These are phyloP conservation scores for Hibiscus trionum DNA, from an alignment of 345 rosid genomes.

Conservation along the genomic window DNA sequence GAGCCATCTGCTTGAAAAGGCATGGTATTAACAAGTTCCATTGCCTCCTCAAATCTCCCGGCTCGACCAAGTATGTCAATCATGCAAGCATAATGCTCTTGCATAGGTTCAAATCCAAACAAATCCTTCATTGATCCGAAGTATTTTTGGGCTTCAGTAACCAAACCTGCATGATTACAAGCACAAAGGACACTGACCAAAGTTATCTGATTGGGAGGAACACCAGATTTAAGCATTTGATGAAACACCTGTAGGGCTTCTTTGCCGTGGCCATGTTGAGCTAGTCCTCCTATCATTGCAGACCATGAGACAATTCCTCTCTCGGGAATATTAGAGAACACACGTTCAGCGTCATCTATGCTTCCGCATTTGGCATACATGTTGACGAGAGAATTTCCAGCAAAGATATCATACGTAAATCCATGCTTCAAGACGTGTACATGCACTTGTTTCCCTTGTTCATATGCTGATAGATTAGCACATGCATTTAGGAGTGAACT, in stretches of 20 bases:
- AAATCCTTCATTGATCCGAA: conserved; percentile 39
- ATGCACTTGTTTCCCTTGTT: conserved; percentile 64
- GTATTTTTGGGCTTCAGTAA: conserved; percentile 36
- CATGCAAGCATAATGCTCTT: conserved; percentile 69
- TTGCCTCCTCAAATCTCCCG: conserved; percentile 44
- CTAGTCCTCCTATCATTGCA: conserved; percentile 51
- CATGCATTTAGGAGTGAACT: conserved; percentile 57
- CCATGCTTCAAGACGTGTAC: conserved; percentile 49
- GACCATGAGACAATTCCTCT: conserved; percentile 66
- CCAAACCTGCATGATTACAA: conserved; percentile 60
- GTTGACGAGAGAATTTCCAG: conserved; percentile 59
- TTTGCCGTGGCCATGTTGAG: conserved; percentile 54
- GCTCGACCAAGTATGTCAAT: conserved; percentile 55
- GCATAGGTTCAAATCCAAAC: conserved; percentile 37
- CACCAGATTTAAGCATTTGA: conserved; percentile 40
- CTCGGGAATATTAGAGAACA: conserved; percentile 37
- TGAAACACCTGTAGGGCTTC: conserved; percentile 35
- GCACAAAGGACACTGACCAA: conserved; percentile 51
- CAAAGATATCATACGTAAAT: conserved; percentile 40
- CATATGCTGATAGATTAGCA: conserved; percentile 59
- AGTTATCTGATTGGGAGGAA: conserved; percentile 53
- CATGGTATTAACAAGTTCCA: conserved; percentile 43
- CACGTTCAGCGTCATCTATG: conserved; percentile 46
- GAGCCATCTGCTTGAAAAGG: conserved; percentile 42
- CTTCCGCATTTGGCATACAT: conserved; percentile 65